These are phyloP conservation scores for Termitomyces sp. DNA, from an alignment of 768 basidiomycete genomes.

Conservation along the genomic window DNA sequence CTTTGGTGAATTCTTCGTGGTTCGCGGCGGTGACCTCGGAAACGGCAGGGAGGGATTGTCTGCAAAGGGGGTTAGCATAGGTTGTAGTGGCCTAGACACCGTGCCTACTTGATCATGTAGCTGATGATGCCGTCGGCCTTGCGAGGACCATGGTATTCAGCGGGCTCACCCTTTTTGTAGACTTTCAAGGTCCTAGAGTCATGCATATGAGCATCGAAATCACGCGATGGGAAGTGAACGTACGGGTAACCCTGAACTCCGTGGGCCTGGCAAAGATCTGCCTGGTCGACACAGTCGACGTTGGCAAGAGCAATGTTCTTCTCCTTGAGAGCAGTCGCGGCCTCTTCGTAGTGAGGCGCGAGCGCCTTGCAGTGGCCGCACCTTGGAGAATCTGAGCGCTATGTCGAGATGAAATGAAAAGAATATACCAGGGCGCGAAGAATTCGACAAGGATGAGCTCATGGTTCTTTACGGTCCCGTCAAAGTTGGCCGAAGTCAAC, in stretches of 20 bases:
- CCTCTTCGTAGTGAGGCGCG: constrained; percentile 91
- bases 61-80: constrained; percentile 14
- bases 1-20: constrained; percentile 78
- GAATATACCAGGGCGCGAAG: constrained; percentile 77
- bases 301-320: constrained; percentile 90
- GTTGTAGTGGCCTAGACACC: not conserved
- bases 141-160: constrained; percentile 84
- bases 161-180: constrained; percentile 77
- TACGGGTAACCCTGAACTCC: constrained; percentile 95
- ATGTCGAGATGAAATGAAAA: not conserved
- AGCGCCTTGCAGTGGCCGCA: constrained; percentile 96
- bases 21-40: constrained; percentile 74
- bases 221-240: constrained; percentile 23
- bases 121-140: constrained; percentile 94
- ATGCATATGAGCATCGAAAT: not conserved
- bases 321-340: constrained; percentile 89
- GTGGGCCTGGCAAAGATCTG: constrained; percentile 84
- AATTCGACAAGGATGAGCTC: constrained; percentile 89
- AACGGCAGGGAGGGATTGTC: constrained; percentile 94
- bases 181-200: constrained; percentile 81
- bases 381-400: constrained; percentile 36
- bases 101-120: constrained; percentile 91
- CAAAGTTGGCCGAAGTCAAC: constrained; percentile 69
- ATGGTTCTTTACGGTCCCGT: constrained; percentile 59
- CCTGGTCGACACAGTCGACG: constrained; percentile 94